Percentiles rank a stretch among this genome's conserved stretches.
These are phyloP conservation scores for Penicillium sp. DNA, from an alignment of 2,329 filamentous ascomycete genomes.

Conservation along the genomic window DNA sequence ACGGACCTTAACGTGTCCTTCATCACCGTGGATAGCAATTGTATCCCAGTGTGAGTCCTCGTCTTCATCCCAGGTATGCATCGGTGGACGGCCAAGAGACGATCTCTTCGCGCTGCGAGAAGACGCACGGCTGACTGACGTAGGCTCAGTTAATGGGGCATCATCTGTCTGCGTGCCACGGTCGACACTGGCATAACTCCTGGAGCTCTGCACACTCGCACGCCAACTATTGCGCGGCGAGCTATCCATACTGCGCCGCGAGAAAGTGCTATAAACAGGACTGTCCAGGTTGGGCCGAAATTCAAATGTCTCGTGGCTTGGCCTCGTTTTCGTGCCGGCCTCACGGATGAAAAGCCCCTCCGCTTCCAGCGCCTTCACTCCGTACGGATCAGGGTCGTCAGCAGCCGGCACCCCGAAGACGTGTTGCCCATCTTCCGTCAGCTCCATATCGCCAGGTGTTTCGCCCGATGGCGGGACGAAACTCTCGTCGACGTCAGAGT, in stretches of 20 bases:
- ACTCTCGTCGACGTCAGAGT: conserved; percentile 67
- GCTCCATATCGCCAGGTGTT: conserved; percentile 71
- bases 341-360: conserved; percentile 86
- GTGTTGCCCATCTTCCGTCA: conserved; percentile 36
- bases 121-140: conserved; percentile 34
- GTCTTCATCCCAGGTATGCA: conserved; percentile 20
- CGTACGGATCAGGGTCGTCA: conserved; percentile 88
- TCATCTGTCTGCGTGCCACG: conserved; percentile 69
- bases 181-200: conserved; percentile 54
- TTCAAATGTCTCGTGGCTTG: conserved; percentile 76
- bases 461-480: conserved; percentile 65
- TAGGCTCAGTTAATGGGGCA: conserved; percentile 25
- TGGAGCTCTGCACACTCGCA: conserved; percentile 65
- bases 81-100: conserved; percentile 7
- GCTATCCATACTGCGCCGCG: conserved; percentile 67
- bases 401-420: conserved; percentile 73
- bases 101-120: conserved; percentile 33
- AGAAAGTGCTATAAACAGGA: conserved; percentile 59
- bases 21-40: conserved; percentile 18
- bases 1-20: conserved; percentile 8
- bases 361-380: conserved; percentile 77
- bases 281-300: conserved; percentile 74
- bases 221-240: conserved; percentile 61
- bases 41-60: conserved; percentile 29
- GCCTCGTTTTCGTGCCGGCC: conserved; percentile 73